Percentiles rank a stretch among this genome's conserved stretches.
phyloP scores from a whole-genome alignment of 139 green algal genomes.

The Raphidocelis subcapitata region DNA sequence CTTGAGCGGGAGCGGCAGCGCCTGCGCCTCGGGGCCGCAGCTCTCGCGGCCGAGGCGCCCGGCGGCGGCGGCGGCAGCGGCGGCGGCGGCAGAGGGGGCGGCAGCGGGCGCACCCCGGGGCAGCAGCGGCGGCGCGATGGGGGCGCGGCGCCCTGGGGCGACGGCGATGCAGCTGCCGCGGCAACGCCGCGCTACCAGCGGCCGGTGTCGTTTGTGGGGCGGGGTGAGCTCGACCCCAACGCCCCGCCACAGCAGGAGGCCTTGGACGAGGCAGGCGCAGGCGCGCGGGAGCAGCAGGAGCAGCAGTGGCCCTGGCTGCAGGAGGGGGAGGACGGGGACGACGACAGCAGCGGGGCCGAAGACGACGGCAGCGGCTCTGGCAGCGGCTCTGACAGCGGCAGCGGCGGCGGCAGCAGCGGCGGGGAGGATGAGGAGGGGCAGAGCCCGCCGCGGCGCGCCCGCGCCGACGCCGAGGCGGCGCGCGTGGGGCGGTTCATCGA shows the following conservation, averaged over 20 bases:
- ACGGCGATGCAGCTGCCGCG: not conserved
- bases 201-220: slow-evolving; percentile 27
- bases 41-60: not conserved
- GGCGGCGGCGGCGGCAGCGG: slow-evolving; percentile 11
- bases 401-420: not conserved
- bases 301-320: not conserved
- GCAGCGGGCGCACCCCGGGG: not conserved
- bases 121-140: not conserved
- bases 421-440: not conserved
- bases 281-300: slow-evolving; percentile 8
- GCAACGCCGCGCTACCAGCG: slow-evolving; percentile 10
- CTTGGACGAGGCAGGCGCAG: not conserved
- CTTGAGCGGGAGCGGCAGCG: slow-evolving; percentile 19
- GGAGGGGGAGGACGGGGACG: not conserved
- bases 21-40: slow-evolving; percentile 23
- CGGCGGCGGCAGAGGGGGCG: slow-evolving; percentile 1
- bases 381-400: too few relatives aligned
- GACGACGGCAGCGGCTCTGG: too few relatives aligned
- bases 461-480: not conserved
- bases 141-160: not conserved
- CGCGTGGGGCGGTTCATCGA: slow-evolving; percentile 9
- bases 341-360: too few relatives aligned
- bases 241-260: not conserved
- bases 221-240: slow-evolving; percentile 15
- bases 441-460: not conserved